Evolutionary conservation across 2,329 filamentous ascomycete genomes (phyloP).

Genomic region (Calonectria multiphialidica): DNA sequence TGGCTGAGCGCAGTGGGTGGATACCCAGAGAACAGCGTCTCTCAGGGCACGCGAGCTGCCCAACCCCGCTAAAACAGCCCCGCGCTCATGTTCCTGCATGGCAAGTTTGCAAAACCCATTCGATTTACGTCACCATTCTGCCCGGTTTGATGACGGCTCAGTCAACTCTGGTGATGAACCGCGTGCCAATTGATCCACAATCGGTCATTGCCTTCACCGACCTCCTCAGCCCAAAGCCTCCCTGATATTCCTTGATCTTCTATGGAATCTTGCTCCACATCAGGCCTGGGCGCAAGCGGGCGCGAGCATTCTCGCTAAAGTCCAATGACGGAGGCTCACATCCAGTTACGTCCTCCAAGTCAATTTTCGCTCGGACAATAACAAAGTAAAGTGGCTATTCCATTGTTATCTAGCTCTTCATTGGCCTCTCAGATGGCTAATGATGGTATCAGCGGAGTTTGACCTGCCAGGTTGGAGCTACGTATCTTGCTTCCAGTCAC

Average conservation of each 20-base stretch:
- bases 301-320: background rate
- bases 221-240: background rate
- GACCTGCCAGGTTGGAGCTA: no score
- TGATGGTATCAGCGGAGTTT: no score
- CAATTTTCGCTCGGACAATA: no score
- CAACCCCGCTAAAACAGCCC: background rate
- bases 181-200: constrained; percentile 23
- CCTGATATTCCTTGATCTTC: background rate
- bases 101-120: constrained; percentile 26
- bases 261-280: background rate
- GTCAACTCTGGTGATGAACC: constrained; percentile 28
- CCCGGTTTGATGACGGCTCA: constrained; percentile 16
- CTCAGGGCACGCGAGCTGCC: background rate
- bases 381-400: no score
- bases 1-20: background rate
- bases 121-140: constrained; percentile 40
- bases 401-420: no score
- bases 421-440: no score
- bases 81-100: constrained; percentile 40
- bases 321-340: background rate
- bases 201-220: background rate
- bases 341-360: background rate
- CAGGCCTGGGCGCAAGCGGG: no score
- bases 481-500: no score
- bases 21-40: background rate